Evolutionary conservation across 208 protist genomes (phyloP).

Genomic region (Blastocrithidia nonstop): DNA sequence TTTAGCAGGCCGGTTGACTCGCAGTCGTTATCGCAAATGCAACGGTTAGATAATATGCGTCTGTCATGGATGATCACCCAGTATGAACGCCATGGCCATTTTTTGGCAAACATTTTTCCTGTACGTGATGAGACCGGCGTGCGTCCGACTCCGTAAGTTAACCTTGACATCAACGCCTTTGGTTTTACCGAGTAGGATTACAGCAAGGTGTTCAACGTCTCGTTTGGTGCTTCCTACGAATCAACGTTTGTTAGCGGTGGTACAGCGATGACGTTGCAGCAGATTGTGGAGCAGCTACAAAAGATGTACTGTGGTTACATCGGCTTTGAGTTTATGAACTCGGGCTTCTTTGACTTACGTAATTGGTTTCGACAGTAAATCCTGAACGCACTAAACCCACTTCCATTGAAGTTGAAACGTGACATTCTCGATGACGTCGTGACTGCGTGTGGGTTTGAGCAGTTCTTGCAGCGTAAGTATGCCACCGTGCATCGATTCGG

Average conservation of each 20-base stretch:
- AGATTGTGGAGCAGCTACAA: constrained; percentile 57
- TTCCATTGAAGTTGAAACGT: constrained; percentile 39
- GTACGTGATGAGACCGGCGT: constrained; percentile 16
- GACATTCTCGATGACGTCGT: constrained; percentile 73
- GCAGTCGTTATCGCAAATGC: constrained; percentile 47
- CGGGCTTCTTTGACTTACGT: constrained; percentile 84
- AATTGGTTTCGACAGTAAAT: constrained; percentile 92
- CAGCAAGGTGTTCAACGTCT: constrained; percentile 62
- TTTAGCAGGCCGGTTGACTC: constrained; percentile 59
- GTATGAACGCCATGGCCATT: constrained; percentile 79
- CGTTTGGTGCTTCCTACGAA: constrained; percentile 55
- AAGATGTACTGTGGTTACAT: constrained; percentile 85
- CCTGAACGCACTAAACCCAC: constrained; percentile 41
- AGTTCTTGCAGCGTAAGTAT: constrained; percentile 90
- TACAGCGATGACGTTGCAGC: constrained; percentile 51
- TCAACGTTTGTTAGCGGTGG: constrained; percentile 53
- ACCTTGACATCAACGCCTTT: constrained; percentile 51
- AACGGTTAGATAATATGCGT: constrained; percentile 79
- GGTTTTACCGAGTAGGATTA: constrained; percentile 72
- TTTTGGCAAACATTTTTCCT: constrained; percentile 63
- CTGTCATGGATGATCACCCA: constrained; percentile 80
- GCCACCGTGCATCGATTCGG: constrained; percentile 93
- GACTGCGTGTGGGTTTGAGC: constrained; percentile 84
- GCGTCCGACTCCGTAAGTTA: constrained; percentile 8
- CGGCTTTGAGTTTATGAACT: constrained; percentile 95